Conservation (phyloP, 805 yeast species). For the Candida bentonensis region DNA sequence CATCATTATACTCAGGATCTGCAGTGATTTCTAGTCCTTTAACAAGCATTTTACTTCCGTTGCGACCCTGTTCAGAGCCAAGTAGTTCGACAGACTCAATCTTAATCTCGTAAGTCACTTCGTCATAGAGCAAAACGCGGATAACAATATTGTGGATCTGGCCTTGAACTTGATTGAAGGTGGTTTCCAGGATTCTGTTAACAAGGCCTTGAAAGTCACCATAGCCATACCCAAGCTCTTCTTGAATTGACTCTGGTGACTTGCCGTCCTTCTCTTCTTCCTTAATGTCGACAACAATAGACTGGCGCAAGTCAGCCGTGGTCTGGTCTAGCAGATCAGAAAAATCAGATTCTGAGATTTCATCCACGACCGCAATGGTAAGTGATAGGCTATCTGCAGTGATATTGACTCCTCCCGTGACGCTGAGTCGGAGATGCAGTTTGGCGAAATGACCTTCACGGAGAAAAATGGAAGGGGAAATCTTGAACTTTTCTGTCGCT, state of each 20-base stretch:
- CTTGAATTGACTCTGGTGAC: not conserved
- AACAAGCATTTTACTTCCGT: constrained; percentile 5
- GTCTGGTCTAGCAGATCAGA: constrained; percentile 52
- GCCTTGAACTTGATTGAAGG: constrained; percentile 9
- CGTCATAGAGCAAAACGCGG: constrained; percentile 1
- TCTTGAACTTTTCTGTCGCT: constrained; percentile 52
- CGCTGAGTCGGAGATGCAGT: constrained; percentile 44
- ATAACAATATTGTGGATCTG: constrained; percentile 1
- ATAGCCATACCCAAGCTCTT: constrained; percentile 3
- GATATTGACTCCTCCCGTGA: constrained; percentile 57
- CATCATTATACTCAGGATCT: constrained; percentile 20
- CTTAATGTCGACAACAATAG: constrained; percentile 5
- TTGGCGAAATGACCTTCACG: constrained; percentile 46
- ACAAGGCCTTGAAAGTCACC: constrained; percentile 12
- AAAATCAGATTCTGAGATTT: constrained; percentile 19
- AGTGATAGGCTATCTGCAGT: constrained; percentile 42
- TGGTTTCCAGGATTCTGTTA: constrained; percentile 16
- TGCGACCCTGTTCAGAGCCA: constrained; percentile 2
- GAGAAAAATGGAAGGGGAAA: constrained; percentile 46
- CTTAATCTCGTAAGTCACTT: not conserved
- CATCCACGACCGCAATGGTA: constrained; percentile 27
- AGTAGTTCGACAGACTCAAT: not conserved
- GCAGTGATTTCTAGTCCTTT: constrained; percentile 12
- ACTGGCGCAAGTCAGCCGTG: constrained; percentile 41
- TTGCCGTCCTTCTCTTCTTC: not conserved